Evolutionary conservation across 257 asterid species (phyloP).

Genomic region (Solanum etuberosum): DNA sequence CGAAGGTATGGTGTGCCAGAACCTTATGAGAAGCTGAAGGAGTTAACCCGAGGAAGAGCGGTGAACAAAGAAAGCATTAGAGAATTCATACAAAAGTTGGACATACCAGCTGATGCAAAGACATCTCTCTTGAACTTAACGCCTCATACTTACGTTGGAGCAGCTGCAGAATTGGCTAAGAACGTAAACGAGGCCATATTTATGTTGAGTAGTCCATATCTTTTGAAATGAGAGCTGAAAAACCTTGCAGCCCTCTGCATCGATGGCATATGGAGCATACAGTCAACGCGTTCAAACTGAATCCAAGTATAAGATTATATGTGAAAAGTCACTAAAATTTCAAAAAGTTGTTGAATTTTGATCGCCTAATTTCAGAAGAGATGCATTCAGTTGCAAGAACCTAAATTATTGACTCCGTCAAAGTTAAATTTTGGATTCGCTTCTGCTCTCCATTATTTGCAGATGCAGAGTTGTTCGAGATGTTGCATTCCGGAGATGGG

Average conservation of each 20-base stretch:
- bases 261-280: not conserved
- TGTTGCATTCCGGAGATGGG: not conserved
- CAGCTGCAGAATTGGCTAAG: conserved; percentile 39
- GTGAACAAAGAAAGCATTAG: conserved; percentile 63
- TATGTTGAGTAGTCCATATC: conserved; percentile 6
- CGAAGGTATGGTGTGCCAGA: conserved; percentile 81
- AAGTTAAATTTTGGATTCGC: not conserved
- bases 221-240: not conserved
- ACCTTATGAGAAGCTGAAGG: conserved; percentile 91
- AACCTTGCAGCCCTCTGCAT: not conserved
- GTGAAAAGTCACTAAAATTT: not conserved
- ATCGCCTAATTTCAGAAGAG: not conserved
- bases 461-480: not conserved
- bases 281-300: not conserved
- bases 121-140: conserved; percentile 47
- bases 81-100: conserved; percentile 54
- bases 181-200: conserved; percentile 8
- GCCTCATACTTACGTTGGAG: conserved; percentile 63
- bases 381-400: not conserved
- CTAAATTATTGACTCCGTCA: not conserved
- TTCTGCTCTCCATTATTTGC: not conserved
- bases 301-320: not conserved
- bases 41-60: conserved; percentile 78
- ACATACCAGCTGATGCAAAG: conserved; percentile 65
- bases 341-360: not conserved